A percentile compares a stretch with the other conserved stretches of the same genome.
phyloP scores from a whole-genome alignment of 805 yeast genomes.

The Candida anglica region DNA sequence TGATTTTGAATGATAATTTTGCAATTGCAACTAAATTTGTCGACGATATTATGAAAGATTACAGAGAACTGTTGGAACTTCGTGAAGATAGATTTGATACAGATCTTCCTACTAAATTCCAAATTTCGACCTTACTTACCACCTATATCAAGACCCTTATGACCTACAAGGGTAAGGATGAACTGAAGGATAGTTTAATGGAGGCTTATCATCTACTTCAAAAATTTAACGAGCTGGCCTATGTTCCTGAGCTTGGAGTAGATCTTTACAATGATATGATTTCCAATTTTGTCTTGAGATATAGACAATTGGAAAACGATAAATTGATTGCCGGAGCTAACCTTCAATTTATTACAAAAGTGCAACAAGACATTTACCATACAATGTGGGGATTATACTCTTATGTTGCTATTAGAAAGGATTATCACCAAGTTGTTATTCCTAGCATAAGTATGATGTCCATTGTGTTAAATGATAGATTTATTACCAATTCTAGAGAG shows the following conservation, averaged over 20 bases:
- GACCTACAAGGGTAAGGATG: slow-evolving; percentile 8
- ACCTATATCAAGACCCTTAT: slow-evolving; percentile 35
- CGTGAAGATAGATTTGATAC: slow-evolving; percentile 8
- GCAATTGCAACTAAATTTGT: slow-evolving; percentile 52
- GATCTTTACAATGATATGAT: slow-evolving; percentile 28
- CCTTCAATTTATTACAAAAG: no score
- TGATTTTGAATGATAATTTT: slow-evolving; percentile 48
- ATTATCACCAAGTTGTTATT: slow-evolving; percentile 16
- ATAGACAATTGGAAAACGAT: slow-evolving; percentile 8
- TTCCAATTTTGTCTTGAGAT: slow-evolving; percentile 16
- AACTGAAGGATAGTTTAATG: no score
- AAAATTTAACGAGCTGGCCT: slow-evolving; percentile 24
- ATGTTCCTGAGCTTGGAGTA: slow-evolving; percentile 33
- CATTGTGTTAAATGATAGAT: slow-evolving; percentile 6
- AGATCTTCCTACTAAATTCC: slow-evolving; percentile 10
- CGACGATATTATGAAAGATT: slow-evolving; percentile 49
- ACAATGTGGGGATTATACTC: slow-evolving; percentile 30
- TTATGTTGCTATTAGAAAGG: slow-evolving; percentile 32
- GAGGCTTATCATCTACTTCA: slow-evolving; percentile 21
- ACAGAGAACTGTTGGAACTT: slow-evolving; percentile 17
- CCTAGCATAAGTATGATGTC: background rate
- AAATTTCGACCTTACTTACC: slow-evolving; percentile 40
- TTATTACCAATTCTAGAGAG: slow-evolving; percentile 19
- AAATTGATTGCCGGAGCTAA: slow-evolving; percentile 1
- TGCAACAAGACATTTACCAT: slow-evolving; percentile 8